A percentile compares a stretch with the other conserved stretches of the same genome.
Evolutionary conservation across 495 filamentous ascomycete species (phyloP).

Genomic region (Massariosphaeria phaeospora): DNA sequence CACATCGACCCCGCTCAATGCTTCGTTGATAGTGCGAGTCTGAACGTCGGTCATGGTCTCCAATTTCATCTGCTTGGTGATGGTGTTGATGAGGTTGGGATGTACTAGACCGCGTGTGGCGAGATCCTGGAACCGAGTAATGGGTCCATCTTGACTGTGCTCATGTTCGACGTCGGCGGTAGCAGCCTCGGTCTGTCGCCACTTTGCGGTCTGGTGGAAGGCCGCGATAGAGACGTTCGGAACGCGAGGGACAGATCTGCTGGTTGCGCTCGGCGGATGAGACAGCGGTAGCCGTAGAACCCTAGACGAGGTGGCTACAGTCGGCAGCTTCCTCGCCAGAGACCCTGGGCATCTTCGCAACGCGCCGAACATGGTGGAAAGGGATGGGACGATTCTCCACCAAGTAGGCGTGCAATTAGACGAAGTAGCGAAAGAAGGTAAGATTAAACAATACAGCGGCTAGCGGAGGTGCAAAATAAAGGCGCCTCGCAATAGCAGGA

Average conservation of each 20-base stretch:
- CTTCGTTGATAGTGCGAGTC: constrained; percentile 69
- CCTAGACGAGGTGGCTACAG: constrained; percentile 11
- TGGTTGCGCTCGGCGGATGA: constrained; percentile 3
- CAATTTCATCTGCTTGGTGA: constrained; percentile 69
- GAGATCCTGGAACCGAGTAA: constrained; percentile 70
- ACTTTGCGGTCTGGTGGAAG: constrained; percentile 26
- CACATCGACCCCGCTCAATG: constrained; percentile 75
- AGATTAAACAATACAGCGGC: constrained; percentile 1
- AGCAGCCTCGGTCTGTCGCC: constrained; percentile 22
- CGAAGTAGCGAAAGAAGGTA: not conserved
- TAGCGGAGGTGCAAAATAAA: not conserved
- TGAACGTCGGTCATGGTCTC: constrained; percentile 94
- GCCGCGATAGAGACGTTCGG: constrained; percentile 19
- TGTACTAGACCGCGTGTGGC: constrained; percentile 58
- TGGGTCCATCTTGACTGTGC: constrained; percentile 19
- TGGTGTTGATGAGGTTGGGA: constrained; percentile 56
- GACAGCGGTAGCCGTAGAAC: constrained; percentile 1
- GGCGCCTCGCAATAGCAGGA: constrained; percentile 3
- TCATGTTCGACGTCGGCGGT: constrained; percentile 5
- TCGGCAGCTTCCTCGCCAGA: constrained; percentile 32
- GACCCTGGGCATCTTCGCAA: constrained; percentile 39
- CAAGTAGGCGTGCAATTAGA: constrained; percentile 6
- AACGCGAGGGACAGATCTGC: constrained; percentile 6
- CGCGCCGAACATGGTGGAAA: constrained; percentile 33
- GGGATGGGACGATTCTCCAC: constrained; percentile 2